Evolutionary conservation across 75 land plant species (phyloP).

Genomic region (Sequoia sempervirens): DNA sequence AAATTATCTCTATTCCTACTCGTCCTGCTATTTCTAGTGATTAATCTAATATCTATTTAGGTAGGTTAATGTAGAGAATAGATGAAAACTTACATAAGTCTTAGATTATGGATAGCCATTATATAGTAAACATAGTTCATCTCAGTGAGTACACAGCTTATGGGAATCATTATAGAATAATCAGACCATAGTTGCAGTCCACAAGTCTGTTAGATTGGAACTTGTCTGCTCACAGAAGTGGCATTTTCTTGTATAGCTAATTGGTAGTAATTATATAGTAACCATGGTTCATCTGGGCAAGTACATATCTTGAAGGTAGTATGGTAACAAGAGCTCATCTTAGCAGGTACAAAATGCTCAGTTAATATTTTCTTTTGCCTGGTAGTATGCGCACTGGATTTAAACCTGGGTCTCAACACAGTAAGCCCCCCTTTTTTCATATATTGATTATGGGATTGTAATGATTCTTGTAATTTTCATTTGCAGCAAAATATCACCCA

Average conservation of each 20-base stretch:
- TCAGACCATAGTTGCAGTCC: neutral
- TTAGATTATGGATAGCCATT: neutral
- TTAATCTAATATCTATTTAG: no score
- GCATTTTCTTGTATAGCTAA: neutral
- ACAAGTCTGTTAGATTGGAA: neutral
- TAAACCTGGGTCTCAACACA: neutral
- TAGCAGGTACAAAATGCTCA: neutral
- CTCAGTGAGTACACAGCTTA: neutral
- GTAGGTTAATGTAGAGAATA: no score
- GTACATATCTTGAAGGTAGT: neutral
- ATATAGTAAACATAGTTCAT: neutral
- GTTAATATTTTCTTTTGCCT: neutral
- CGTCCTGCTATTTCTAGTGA: no score
- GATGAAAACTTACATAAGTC: no score
- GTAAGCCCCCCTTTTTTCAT: neutral
- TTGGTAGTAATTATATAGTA: neutral
- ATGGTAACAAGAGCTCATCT: neutral
- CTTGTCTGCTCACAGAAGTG: neutral
- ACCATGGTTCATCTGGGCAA: neutral
- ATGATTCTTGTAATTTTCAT: neutral
- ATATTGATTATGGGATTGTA: neutral
- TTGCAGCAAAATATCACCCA: conserved; percentile 7
- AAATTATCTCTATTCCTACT: no score
- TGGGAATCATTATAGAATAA: neutral
- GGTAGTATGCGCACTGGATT: neutral